phyloP scores from a whole-genome alignment of 1,139 yeast species.

The Zygosaccharomyces sapae region DNA sequence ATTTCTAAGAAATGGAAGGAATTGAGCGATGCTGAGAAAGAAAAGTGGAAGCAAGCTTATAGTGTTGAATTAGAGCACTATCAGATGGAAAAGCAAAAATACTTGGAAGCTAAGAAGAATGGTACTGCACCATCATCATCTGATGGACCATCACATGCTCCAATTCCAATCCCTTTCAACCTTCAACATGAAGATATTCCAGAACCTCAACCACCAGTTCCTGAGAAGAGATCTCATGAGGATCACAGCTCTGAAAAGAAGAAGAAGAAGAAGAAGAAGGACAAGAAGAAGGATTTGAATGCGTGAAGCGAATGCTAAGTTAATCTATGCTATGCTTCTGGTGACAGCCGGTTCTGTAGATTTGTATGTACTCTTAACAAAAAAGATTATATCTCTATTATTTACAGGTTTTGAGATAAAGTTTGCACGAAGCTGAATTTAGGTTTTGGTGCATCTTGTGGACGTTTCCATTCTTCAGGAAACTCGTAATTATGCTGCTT shows the following conservation, averaged over 20 bases:
- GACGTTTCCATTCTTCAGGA: conserved; percentile 85
- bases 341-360: background rate
- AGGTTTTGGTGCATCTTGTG: conserved; percentile 56
- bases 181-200: conserved; percentile 23
- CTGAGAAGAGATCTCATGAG: conserved; percentile 33
- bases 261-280: conserved; percentile 44
- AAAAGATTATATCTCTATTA: background rate
- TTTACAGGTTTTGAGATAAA: conserved; percentile 10
- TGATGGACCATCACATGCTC: conserved; percentile 38
- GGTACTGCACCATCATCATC: conserved; percentile 37
- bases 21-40: conserved; percentile 62
- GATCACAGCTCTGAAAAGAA: conserved; percentile 39
- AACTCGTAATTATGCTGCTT: conserved; percentile 45
- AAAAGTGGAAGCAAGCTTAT: conserved; percentile 72
- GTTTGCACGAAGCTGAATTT: conserved; percentile 23
- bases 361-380: background rate
- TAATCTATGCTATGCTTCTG: background rate
- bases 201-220: conserved; percentile 17
- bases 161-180: conserved; percentile 39
- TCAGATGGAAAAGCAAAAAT: conserved; percentile 60
- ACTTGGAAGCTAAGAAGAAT: conserved; percentile 50
- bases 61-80: conserved; percentile 60
- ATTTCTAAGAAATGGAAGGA: conserved; percentile 76
- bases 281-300: conserved; percentile 38
- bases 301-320: background rate